Evolutionary conservation across 192 early-diverging fungal species (phyloP).

Genomic region (Backusella westeae): DNA sequence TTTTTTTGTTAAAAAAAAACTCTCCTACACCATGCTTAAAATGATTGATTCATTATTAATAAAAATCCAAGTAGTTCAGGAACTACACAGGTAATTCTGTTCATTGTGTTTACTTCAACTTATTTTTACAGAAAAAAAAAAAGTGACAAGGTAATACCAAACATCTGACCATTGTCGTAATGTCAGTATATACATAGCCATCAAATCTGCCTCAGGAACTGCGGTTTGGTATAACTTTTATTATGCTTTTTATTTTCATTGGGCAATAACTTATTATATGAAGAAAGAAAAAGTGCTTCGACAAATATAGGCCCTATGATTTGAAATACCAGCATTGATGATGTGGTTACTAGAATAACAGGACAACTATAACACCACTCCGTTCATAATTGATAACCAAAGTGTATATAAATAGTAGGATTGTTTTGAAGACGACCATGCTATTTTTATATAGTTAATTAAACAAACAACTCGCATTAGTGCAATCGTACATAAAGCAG

Average conservation of each 20-base stretch:
- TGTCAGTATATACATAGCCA: neutral
- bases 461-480: slow-evolving; percentile 16
- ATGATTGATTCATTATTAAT: neutral
- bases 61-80: neutral
- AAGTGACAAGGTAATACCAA: neutral
- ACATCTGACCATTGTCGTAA: neutral
- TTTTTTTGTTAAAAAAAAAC: neutral
- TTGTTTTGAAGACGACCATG: neutral
- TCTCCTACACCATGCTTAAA: no score
- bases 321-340: neutral
- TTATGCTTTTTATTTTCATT: neutral
- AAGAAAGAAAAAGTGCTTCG: neutral
- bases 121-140: no score
- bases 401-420: slow-evolving; percentile 40
- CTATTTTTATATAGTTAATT: neutral
- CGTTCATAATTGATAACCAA: slow-evolving; percentile 44
- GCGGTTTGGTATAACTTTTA: neutral
- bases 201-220: neutral
- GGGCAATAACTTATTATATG: neutral
- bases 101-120: no score
- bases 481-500: slow-evolving; percentile 42
- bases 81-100: neutral
- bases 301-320: neutral
- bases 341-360: neutral
- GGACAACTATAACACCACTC: neutral